A percentile compares a stretch with the other conserved stretches of the same genome.
Conservation (phyloP, 2,329 filamentous ascomycete genomes). For the Colletotrichum viniferum region DNA sequence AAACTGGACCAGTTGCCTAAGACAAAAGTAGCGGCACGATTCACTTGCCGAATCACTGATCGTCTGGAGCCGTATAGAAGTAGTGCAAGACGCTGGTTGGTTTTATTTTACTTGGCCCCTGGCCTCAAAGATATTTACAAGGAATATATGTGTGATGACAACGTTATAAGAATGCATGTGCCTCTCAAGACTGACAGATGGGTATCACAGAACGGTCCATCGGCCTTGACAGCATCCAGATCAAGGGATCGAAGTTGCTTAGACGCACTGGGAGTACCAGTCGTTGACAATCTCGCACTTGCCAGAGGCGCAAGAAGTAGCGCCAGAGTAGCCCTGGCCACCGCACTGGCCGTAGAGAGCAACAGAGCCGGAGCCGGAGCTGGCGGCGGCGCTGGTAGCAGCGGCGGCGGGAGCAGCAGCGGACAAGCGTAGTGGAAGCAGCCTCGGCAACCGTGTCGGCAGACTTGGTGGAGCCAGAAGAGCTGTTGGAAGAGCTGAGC, state of each 20-base stretch:
- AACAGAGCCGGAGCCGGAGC: conserved; percentile 22
- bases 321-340: conserved; percentile 23
- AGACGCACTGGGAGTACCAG: conserved; percentile 25
- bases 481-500: neutral
- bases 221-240: neutral
- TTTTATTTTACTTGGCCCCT: neutral
- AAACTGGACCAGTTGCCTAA: neutral
- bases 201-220: neutral
- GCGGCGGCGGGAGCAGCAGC: neutral
- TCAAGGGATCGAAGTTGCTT: neutral
- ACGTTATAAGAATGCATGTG: neutral
- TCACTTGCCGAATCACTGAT: neutral
- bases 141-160: neutral
- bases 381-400: neutral
- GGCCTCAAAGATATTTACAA: neutral
- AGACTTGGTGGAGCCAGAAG: neutral
- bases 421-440: neutral
- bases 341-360: conserved; percentile 40
- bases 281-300: conserved; percentile 22
- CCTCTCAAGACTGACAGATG: neutral
- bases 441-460: neutral
- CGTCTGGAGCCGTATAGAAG: neutral
- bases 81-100: neutral
- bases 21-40: neutral
- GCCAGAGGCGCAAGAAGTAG: conserved; percentile 23